These are phyloP conservation scores for Termitomyces sp. DNA, from an alignment of 768 basidiomycete genomes.

Conservation along the genomic window DNA sequence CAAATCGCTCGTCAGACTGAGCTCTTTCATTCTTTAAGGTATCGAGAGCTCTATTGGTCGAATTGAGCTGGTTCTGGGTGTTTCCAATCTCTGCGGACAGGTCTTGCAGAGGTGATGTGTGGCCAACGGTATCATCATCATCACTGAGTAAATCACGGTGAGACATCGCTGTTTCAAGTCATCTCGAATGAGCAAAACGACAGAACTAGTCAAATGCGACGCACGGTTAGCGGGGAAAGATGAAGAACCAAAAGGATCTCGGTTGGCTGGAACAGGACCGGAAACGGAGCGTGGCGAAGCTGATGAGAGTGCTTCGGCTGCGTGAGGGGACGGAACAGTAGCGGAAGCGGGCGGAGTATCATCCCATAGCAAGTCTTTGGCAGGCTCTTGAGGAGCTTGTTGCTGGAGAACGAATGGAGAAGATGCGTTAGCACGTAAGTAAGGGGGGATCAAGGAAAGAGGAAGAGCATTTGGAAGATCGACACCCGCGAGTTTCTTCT, in stretches of 20 bases:
- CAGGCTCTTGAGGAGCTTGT: conserved; percentile 40
- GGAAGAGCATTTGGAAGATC: conserved; percentile 75
- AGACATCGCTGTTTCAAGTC: conserved; percentile 10
- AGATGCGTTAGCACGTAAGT: conserved; percentile 52
- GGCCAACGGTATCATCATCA: conserved; percentile 55
- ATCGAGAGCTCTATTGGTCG: conserved; percentile 71
- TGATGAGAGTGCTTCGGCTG: conserved; percentile 23
- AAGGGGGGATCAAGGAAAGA: conserved; percentile 74
- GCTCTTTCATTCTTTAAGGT: conserved; percentile 63
- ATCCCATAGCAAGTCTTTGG: conserved; percentile 50
- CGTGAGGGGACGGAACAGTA: conserved; percentile 36
- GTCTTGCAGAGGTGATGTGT: conserved; percentile 56
- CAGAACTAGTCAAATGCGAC: conserved; percentile 7
- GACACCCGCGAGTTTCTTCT: conserved; percentile 75
- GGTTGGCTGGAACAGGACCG: conserved; percentile 19
- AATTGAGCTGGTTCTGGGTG: conserved; percentile 77
- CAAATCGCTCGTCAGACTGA: conserved; percentile 60
- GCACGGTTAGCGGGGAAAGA: conserved; percentile 26
- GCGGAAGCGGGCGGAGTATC: conserved; percentile 51
- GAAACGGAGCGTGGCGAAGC: conserved; percentile 24
- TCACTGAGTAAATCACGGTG: conserved; percentile 66
- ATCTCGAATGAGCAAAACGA: background rate
- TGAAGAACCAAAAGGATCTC: conserved; percentile 53
- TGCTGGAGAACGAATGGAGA: conserved; percentile 40
- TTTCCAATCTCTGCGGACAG: conserved; percentile 87